A percentile compares a stretch with the other conserved stretches of the same genome.
Conservation (phyloP, 2,329 filamentous ascomycete genomes). For the Ilyonectria destructans region DNA sequence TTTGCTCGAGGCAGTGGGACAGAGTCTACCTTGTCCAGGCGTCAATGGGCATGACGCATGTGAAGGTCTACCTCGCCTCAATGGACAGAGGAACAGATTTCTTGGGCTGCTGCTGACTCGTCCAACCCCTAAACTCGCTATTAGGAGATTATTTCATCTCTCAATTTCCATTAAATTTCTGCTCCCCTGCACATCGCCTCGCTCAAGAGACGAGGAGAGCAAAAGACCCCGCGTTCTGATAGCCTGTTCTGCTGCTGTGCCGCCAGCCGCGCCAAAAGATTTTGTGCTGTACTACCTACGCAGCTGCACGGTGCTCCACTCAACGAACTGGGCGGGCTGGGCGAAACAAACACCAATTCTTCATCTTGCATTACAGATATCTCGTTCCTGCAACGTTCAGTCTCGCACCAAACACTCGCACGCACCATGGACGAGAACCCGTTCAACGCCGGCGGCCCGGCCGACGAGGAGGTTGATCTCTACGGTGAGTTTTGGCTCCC, state of each 20-base stretch:
- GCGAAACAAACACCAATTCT: conserved; percentile 43
- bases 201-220: neutral
- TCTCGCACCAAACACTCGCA: conserved; percentile 3
- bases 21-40: conserved; percentile 23
- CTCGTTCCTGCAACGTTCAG: neutral
- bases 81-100: neutral
- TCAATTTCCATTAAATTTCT: neutral
- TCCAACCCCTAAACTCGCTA: neutral
- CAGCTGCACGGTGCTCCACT: conserved; percentile 31
- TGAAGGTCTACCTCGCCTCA: neutral
- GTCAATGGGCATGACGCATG: conserved; percentile 44
- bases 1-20: neutral
- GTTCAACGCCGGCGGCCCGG: conserved; percentile 47
- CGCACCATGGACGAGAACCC: conserved; percentile 45
- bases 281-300: conserved; percentile 36
- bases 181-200: neutral
- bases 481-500: conserved; percentile 65
- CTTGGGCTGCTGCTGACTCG: neutral
- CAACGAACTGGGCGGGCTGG: conserved; percentile 12
- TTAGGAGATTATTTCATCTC: no score
- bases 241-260: conserved; percentile 30
- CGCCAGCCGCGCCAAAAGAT: conserved; percentile 43
- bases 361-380: conserved; percentile 49
- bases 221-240: conserved; percentile 44
- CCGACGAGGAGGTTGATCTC: conserved; percentile 69